Conservation (phyloP, 371 early-diverging fungal species). For the Conidiobolus incongruus region DNA sequence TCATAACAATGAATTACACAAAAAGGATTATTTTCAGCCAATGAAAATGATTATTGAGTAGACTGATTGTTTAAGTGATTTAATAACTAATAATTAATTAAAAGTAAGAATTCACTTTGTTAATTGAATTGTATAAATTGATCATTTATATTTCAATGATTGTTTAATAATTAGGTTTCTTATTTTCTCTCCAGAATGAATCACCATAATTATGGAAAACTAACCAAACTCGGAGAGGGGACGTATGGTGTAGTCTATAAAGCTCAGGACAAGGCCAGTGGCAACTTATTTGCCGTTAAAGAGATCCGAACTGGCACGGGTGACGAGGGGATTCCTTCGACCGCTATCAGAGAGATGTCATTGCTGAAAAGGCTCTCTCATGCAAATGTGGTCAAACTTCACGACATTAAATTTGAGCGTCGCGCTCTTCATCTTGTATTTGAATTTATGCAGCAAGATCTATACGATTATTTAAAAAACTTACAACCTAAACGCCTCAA, state of each 20-base stretch:
- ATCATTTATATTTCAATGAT: too few relatives aligned
- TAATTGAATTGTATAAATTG: too few relatives aligned
- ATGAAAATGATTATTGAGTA: too few relatives aligned
- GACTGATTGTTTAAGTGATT: too few relatives aligned
- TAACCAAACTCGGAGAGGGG: slow-evolving; percentile 93
- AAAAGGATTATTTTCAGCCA: too few relatives aligned
- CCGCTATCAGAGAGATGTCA: slow-evolving; percentile 93
- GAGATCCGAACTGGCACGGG: slow-evolving; percentile 79
- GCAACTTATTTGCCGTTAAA: slow-evolving; percentile 79
- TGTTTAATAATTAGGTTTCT: too few relatives aligned
- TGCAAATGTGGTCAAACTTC: slow-evolving; percentile 68
- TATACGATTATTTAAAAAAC: background rate
- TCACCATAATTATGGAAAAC: slow-evolving; percentile 39
- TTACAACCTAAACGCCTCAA: background rate
- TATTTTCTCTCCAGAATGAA: background rate
- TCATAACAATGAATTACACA: too few relatives aligned
- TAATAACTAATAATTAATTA: too few relatives aligned
- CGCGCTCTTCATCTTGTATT: background rate
- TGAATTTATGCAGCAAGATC: background rate
- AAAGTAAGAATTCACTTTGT: too few relatives aligned
- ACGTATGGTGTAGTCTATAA: slow-evolving; percentile 96
- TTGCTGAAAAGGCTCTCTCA: slow-evolving; percentile 89
- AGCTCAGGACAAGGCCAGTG: slow-evolving; percentile 49
- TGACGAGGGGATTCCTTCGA: slow-evolving; percentile 88
- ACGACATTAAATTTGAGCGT: background rate